Conservation (phyloP, 176 grass and related monocot species). For the Musa schizocarpa region DNA sequence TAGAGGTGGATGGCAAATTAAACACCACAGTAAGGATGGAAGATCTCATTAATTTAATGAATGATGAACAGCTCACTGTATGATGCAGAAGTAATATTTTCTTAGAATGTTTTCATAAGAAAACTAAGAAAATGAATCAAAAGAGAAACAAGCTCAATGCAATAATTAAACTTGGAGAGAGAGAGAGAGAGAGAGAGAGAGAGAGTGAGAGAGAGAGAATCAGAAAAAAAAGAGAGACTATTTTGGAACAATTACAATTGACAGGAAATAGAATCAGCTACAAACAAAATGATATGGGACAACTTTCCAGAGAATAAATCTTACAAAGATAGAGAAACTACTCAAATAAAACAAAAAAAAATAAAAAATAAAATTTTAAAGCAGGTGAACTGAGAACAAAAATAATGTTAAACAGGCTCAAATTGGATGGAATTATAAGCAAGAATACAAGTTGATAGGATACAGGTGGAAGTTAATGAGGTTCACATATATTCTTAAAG, state of each 20-base stretch:
- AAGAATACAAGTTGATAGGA: not conserved
- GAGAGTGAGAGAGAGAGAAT: no score
- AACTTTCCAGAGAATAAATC: not conserved
- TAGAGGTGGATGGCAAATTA: constrained; percentile 16
- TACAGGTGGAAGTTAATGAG: not conserved
- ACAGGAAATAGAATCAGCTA: no score
- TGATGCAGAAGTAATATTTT: not conserved
- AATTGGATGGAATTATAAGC: no score
- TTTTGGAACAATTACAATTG: no score
- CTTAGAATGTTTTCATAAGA: not conserved
- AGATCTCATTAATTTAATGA: not conserved
- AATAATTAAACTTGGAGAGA: not conserved
- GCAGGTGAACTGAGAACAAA: not conserved
- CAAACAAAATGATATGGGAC: not conserved
- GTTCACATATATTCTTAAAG: not conserved
- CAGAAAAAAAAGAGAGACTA: no score
- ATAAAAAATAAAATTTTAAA: not conserved
- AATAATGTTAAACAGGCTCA: no score
- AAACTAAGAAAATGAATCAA: not conserved
- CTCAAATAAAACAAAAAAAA: not conserved
- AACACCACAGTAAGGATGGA: not conserved
- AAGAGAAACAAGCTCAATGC: not conserved
- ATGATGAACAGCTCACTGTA: not conserved
- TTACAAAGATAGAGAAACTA: not conserved
- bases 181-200: no score